Evolutionary conservation across 2,329 filamentous ascomycete species (phyloP).

Genomic region (Sclerotinia subarctica): DNA sequence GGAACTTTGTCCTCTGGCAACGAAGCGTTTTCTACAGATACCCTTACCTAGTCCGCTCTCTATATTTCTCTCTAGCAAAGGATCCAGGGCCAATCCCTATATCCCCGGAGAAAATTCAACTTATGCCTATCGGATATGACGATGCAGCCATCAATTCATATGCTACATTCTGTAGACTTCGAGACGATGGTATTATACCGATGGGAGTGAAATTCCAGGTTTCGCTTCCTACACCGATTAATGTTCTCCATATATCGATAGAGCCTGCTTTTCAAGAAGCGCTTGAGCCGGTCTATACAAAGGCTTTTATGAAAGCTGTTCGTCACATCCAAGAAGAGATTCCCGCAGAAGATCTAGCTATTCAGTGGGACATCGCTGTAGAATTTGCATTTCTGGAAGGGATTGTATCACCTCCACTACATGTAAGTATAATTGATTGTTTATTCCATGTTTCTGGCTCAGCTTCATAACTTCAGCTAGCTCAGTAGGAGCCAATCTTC

Average conservation of each 20-base stretch:
- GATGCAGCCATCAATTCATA: slow-evolving; percentile 36
- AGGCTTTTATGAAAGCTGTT: slow-evolving; percentile 30
- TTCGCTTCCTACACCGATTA: slow-evolving; percentile 36
- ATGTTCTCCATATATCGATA: slow-evolving; percentile 26
- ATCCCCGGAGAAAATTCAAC: slow-evolving; percentile 18
- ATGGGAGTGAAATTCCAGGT: slow-evolving; percentile 38
- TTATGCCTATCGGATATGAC: slow-evolving; percentile 32
- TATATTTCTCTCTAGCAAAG: slow-evolving; percentile 17
- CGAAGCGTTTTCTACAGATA: slow-evolving; percentile 34
- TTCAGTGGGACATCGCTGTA: slow-evolving; percentile 38
- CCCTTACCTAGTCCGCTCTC: slow-evolving; percentile 20
- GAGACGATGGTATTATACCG: slow-evolving; percentile 31
- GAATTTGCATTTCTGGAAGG: slow-evolving; percentile 35
- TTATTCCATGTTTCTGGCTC: slow-evolving; percentile 5
- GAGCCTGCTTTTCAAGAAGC: slow-evolving; percentile 30
- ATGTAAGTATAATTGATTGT: slow-evolving; percentile 1
- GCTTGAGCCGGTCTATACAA: slow-evolving; percentile 37
- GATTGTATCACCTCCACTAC: not conserved
- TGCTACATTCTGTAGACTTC: slow-evolving; percentile 30
- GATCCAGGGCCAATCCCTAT: slow-evolving; percentile 14
- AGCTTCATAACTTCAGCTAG: slow-evolving; percentile 35
- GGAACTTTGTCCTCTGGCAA: slow-evolving; percentile 40
- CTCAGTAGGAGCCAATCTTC: not conserved
- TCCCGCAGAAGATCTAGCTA: slow-evolving; percentile 36
- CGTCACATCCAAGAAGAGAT: slow-evolving; percentile 34